These are phyloP conservation scores for Neopestalotiopsis clavispora DNA, from an alignment of 2,329 filamentous ascomycete species.

Conservation along the genomic window DNA sequence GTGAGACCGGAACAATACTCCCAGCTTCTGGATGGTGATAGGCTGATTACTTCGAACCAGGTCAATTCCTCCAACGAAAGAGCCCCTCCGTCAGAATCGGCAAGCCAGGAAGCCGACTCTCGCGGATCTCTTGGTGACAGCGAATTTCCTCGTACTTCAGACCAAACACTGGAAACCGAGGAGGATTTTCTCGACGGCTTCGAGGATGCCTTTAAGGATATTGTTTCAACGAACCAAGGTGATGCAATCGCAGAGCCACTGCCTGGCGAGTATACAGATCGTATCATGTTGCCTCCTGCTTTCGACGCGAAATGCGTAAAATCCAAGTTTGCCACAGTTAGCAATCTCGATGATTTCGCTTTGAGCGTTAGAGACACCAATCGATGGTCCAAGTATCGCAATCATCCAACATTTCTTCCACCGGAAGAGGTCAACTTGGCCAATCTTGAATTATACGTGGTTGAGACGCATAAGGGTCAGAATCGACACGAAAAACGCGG, in stretches of 20 bases:
- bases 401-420: slow-evolving; percentile 33
- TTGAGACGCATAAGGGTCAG: neutral
- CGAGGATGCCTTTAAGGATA: slow-evolving; percentile 33
- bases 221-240: slow-evolving; percentile 23
- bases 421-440: slow-evolving; percentile 16
- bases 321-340: slow-evolving; percentile 33
- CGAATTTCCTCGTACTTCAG: neutral
- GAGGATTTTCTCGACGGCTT: slow-evolving; percentile 31
- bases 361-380: slow-evolving; percentile 35
- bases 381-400: slow-evolving; percentile 34
- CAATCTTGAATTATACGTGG: slow-evolving; percentile 11
- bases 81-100: neutral
- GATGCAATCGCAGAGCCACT: slow-evolving; percentile 36
- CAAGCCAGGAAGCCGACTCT: neutral
- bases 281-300: slow-evolving; percentile 35
- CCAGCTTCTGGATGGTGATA: neutral
- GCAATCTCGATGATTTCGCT: slow-evolving; percentile 37
- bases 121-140: neutral
- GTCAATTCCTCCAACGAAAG: neutral
- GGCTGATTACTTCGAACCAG: neutral
- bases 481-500: slow-evolving; percentile 21
- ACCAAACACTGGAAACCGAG: neutral
- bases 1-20: neutral
- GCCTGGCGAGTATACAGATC: slow-evolving; percentile 34
- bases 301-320: slow-evolving; percentile 35